Evolutionary conservation across 202 grass and related monocot genomes (phyloP).

Genomic region (Panicum virgatum): DNA sequence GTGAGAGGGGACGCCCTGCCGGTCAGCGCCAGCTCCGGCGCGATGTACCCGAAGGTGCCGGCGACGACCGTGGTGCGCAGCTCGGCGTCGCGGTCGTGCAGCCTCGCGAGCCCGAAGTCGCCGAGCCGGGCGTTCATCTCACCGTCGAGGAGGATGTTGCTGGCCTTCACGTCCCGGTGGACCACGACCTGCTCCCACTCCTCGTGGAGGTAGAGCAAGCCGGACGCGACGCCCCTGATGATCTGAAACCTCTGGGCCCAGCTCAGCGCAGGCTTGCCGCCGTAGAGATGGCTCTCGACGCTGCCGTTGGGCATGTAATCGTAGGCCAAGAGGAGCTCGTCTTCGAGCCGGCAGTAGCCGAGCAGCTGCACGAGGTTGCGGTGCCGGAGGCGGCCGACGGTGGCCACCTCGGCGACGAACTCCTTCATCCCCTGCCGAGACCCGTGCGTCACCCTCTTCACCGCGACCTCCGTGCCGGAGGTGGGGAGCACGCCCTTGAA

Average conservation of each 20-base stretch:
- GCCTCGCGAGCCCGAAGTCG: slow-evolving; percentile 53
- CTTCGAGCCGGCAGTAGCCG: slow-evolving; percentile 58
- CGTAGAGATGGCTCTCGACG: slow-evolving; percentile 48
- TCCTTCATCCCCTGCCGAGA: slow-evolving; percentile 60
- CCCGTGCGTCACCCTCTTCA: slow-evolving; percentile 50
- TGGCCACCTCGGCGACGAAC: slow-evolving; percentile 59
- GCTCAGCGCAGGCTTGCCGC: slow-evolving; percentile 25
- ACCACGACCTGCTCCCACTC: slow-evolving; percentile 66
- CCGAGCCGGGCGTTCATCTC: slow-evolving; percentile 43
- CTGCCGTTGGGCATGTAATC: too few species aligned
- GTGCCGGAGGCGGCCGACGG: slow-evolving; percentile 54
- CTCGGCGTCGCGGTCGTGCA: slow-evolving; percentile 46
- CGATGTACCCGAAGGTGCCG: slow-evolving; percentile 58
- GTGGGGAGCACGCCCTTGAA: slow-evolving; percentile 49
- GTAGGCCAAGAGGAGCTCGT: too few species aligned
- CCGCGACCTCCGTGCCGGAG: slow-evolving; percentile 41
- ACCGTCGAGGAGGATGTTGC: slow-evolving; percentile 56
- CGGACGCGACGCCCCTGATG: slow-evolving; percentile 53
- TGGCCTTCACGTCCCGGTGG: slow-evolving; percentile 63
- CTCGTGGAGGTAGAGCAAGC: slow-evolving; percentile 63
- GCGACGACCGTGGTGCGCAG: slow-evolving; percentile 45
- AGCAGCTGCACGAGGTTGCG: slow-evolving; percentile 73
- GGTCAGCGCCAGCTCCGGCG: slow-evolving; percentile 53
- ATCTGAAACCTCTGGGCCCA: slow-evolving; percentile 55
- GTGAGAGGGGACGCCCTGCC: slow-evolving; percentile 47